Conservation (phyloP, 1,139 yeast species). For the Arxiozyma slooffiae region DNA sequence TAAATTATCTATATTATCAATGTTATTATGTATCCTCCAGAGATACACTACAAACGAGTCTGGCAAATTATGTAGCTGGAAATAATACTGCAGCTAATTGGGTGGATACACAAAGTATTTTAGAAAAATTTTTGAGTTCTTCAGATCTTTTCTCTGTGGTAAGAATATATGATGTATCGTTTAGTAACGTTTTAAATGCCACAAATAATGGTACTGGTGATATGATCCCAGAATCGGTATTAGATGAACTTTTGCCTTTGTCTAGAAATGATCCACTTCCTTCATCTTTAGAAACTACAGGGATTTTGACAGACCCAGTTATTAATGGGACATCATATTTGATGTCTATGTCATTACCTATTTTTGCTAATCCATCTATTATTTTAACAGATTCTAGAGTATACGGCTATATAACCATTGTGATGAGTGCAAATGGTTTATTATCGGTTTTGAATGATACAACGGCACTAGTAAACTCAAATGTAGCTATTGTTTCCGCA, state of each 20-base stretch:
- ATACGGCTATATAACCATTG: constrained; percentile 63
- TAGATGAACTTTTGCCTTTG: constrained; percentile 43
- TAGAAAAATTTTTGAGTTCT: constrained; percentile 54
- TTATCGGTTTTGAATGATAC: constrained; percentile 43
- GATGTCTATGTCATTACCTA: constrained; percentile 46
- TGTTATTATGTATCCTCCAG: constrained; percentile 57
- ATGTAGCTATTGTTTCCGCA: constrained; percentile 35
- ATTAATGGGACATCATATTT: constrained; percentile 33
- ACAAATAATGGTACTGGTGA: constrained; percentile 34
- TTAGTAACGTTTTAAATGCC: constrained; percentile 32
- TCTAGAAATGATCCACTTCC: constrained; percentile 39
- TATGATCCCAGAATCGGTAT: constrained; percentile 26
- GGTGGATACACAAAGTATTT: constrained; percentile 33
- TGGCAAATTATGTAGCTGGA: constrained; percentile 61
- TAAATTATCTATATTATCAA: constrained; percentile 58
- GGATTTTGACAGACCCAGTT: constrained; percentile 53
- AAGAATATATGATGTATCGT: constrained; percentile 51
- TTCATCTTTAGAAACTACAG: constrained; percentile 33
- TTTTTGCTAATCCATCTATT: constrained; percentile 64
- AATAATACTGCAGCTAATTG: constrained; percentile 46
- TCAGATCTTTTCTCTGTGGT: constrained; percentile 59
- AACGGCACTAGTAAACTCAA: constrained; percentile 36
- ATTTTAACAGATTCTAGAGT: constrained; percentile 48
- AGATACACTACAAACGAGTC: constrained; percentile 50
- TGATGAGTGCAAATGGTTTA: constrained; percentile 50